Base-by-base conservation (phyloP, 2,329 filamentous ascomycete genomes). In the Penicillium sp. region DNA sequence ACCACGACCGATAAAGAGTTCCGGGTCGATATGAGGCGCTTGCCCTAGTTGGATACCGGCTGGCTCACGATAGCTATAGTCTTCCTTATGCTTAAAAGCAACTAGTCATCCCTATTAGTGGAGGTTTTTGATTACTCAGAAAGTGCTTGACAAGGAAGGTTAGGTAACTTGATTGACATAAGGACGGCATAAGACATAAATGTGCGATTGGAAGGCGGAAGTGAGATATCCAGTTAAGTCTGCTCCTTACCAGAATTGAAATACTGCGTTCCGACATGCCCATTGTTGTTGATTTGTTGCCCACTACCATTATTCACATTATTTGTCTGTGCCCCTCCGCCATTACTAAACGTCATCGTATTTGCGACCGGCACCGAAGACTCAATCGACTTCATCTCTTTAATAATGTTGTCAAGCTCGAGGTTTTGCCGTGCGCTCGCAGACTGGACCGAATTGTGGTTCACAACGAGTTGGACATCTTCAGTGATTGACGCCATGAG, bases 381-480 rank as follows among this genome's bases (percentile, higher is more conserved):
- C 3, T n/a, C 6, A 19, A 43, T 11, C 9, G 35, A 52, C 3
- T 52, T 42, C 37, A 44, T 39, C 35, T 44, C 33, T n/a, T 43
- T 13, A 16, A 52, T 42, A 22, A 52, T 42, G 19, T 52, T 16
- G n/a, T 43, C 26, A 22, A 52, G 24, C 7, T 52, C 49, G 3
- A 33, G 14, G 6, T 33, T 44, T 43, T 52, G 22, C 3, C 19
- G 19, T 11, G 29, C 31, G 16, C n/a, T 43, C 14, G 45, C 45
- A 55, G 52, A 49, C 3, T 35, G n/a, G 14, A 55, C 52, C 26
- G 37, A 21, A 35, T 55, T 6, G 19, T 49, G 22, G 33, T 49
- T 55, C 26, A 49, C 46, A 26, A 55, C 9, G 11, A 35, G 19
- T 49, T 54, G 55, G 21, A 57, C 55, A 10, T 51, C 16, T 51